Conservation (phyloP, 2,329 filamentous ascomycete species). For the Alternaria sp. region DNA sequence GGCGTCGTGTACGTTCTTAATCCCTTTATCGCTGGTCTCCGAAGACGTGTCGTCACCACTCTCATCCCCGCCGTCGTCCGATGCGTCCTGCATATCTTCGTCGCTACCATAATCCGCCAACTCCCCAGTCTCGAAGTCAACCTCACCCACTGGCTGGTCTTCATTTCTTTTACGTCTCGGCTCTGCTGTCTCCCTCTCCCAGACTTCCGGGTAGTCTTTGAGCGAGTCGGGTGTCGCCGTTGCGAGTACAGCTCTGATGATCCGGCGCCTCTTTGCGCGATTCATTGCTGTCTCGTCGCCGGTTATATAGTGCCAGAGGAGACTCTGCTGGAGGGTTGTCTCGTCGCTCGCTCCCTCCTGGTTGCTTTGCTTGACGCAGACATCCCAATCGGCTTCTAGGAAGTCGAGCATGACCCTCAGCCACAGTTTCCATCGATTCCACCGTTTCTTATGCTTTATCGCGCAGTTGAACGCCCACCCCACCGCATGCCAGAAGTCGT, state of each 20-base stretch:
- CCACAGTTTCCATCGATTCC: conserved; percentile 83
- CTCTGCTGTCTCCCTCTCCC: conserved; percentile 67
- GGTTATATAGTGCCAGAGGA: conserved; percentile 67
- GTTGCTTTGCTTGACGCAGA: conserved; percentile 53
- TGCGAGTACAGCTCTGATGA: conserved; percentile 72
- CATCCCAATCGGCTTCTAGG: conserved; percentile 73
- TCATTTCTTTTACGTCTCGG: conserved; percentile 56
- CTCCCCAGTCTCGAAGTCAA: conserved; percentile 61
- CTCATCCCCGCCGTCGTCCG: conserved; percentile 10
- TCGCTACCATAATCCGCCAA: conserved; percentile 61
- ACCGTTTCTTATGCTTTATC: conserved; percentile 72
- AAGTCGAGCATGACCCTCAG: conserved; percentile 80
- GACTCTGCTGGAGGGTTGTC: conserved; percentile 56
- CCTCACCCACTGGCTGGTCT: conserved; percentile 64
- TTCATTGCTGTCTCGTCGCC: conserved; percentile 43
- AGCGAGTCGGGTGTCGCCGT: conserved; percentile 63
- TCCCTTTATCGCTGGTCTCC: neutral
- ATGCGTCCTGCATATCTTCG: conserved; percentile 38
- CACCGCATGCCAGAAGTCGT: conserved; percentile 86
- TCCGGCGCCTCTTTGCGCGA: conserved; percentile 55
- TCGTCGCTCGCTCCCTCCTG: conserved; percentile 20
- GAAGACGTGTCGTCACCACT: conserved; percentile 8
- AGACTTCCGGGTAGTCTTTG: conserved; percentile 69
- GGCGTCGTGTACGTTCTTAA: conserved; percentile 22
- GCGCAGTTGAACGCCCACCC: conserved; percentile 97